Evolutionary conservation across 2,329 filamentous ascomycete genomes (phyloP), one percentile per base, ranked within the genome.

Genomic region (Ceratocystis eucalypticola): DNA sequence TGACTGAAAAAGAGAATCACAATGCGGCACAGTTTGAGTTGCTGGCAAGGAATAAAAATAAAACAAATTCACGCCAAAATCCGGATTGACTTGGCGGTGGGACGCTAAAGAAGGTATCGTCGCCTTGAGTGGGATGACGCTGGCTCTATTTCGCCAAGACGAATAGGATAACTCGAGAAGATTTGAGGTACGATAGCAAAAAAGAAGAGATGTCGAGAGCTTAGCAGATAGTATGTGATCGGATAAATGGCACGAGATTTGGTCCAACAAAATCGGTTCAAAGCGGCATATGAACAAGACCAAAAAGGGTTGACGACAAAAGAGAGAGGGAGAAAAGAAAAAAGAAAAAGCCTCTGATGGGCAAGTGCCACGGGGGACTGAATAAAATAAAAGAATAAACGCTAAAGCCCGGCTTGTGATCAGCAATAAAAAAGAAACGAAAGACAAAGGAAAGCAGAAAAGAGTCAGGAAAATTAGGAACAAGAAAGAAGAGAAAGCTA

Each of bases 201-300:
- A 55, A 55, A 55, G 28, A 28, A 28, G 25, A 20, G 15, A n/a
- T 59, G 55, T 59, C 55, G 55, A 59, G 28, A 20, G 30, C 15
- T 15, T 41, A 3, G 28, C n/a, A 5, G 55, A 59, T 59, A 59
- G 30, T n/a, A 33, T 5, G 30, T 20, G 48, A 53, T 53, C 48
- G 25, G 48, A 53, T 59, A 59, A 37, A 59, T 59, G 55, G 28
- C 55, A 17, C 33, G 28, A 59, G 55, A 59, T 59, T 59, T 25
- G 28, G 55, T 59, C 28, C 8, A 59, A 22, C 3, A 7, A n/a
- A 37, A 20, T 7, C 28, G 55, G 55, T 3, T 33, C 17, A 37
- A 59, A 7, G 55, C 28, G 55, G 55, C 15, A 59, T 37, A 37
- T 37, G 55, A 59, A 59, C 3, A 15, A 59, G 55, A 37, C 28